Conservation (phyloP, 83 land plant genomes). For the Picea abies region DNA sequence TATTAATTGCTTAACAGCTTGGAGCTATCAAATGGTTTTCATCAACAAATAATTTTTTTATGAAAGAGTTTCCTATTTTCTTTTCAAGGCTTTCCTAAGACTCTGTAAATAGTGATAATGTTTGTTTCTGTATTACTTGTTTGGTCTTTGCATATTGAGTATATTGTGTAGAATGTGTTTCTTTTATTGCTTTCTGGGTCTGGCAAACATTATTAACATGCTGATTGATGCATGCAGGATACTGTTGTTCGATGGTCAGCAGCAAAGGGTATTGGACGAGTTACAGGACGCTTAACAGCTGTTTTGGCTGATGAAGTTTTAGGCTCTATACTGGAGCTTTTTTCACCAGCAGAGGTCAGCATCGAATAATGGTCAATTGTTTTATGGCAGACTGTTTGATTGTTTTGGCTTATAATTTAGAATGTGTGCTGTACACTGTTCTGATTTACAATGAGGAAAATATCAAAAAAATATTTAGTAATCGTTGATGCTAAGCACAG, state of each 20-base stretch:
- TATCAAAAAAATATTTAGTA: neutral
- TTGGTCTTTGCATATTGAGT: neutral
- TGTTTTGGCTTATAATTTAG: neutral
- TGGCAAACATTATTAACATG: neutral
- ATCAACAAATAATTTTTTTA: neutral
- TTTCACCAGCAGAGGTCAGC: conserved; percentile 79
- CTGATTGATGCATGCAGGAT: conserved; percentile 53
- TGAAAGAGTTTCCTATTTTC: neutral
- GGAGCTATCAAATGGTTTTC: too few species aligned
- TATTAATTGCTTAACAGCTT: too few species aligned
- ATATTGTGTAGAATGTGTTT: neutral
- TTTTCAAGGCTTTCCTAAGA: too few species aligned
- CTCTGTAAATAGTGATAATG: neutral
- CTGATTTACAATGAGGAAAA: neutral
- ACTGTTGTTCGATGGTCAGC: conserved; percentile 99
- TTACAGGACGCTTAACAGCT: conserved; percentile 80
- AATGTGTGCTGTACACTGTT: neutral
- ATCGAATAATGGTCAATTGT: conserved; percentile 2
- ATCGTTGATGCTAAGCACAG: neutral
- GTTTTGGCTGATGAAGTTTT: conserved; percentile 87
- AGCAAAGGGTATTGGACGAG: conserved; percentile 96
- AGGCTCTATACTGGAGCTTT: conserved; percentile 88
- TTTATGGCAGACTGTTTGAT: conserved; percentile 5
- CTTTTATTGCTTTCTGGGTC: neutral
- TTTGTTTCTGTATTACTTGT: neutral